phyloP scores from a whole-genome alignment of 2,329 filamentous ascomycete species.

The Proliferodiscus dingleyae region DNA sequence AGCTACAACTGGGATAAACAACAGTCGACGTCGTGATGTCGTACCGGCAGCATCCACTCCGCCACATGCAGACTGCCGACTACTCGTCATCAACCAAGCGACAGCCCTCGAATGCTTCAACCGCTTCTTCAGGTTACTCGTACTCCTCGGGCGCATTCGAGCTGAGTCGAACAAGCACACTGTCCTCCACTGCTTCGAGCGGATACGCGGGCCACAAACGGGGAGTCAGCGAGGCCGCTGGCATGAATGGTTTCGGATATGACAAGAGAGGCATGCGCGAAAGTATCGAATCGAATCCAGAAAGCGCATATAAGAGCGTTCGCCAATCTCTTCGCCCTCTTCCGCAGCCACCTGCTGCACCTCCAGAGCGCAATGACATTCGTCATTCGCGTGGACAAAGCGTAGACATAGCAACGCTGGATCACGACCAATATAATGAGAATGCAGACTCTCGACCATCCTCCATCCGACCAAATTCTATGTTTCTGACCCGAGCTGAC shows the following conservation, averaged over 20 bases:
- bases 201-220: conserved; percentile 61
- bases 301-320: conserved; percentile 64
- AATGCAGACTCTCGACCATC: background rate
- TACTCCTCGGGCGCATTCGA: conserved; percentile 44
- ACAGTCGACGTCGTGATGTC: conserved; percentile 41
- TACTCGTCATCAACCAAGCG: conserved; percentile 40
- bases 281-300: conserved; percentile 42
- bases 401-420: conserved; percentile 47
- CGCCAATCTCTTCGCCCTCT: conserved; percentile 74
- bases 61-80: conserved; percentile 51
- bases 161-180: conserved; percentile 60
- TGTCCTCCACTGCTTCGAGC: conserved; percentile 68
- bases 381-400: conserved; percentile 45
- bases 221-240: conserved; percentile 67
- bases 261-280: conserved; percentile 40
- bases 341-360: conserved; percentile 56
- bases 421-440: conserved; percentile 5
- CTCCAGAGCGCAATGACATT: conserved; percentile 33
- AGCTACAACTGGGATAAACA: conserved; percentile 4
- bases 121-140: conserved; percentile 65
- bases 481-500: conserved; percentile 56
- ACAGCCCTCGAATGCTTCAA: conserved; percentile 66
- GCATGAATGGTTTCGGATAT: conserved; percentile 46
- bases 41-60: conserved; percentile 54
- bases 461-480: conserved; percentile 49